phyloP scores from a whole-genome alignment of 192 early-diverging fungal genomes.

The Podila clonocystis region DNA sequence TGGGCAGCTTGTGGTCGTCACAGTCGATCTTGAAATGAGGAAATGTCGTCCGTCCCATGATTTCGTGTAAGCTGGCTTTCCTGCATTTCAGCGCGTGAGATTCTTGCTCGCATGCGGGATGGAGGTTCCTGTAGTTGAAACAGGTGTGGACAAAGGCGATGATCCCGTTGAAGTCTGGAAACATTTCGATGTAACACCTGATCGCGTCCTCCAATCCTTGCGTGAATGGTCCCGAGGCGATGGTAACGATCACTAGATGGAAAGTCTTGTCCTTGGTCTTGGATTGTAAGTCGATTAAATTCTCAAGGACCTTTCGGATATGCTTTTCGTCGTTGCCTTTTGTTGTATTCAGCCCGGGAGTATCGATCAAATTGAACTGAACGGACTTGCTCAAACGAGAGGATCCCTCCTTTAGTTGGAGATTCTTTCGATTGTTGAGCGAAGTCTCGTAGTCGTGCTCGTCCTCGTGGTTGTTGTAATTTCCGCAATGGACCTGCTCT shows the following conservation, averaged over 20 bases:
- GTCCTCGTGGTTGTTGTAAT: too few species aligned
- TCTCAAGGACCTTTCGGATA: background rate
- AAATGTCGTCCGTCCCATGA: slow-evolving; percentile 5
- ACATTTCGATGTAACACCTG: slow-evolving; percentile 10
- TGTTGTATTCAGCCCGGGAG: background rate
- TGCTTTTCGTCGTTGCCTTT: background rate
- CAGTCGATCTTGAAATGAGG: slow-evolving; percentile 18
- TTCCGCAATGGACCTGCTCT: too few species aligned
- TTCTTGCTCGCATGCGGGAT: background rate
- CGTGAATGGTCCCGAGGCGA: background rate
- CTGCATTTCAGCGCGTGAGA: background rate
- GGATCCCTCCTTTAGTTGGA: background rate
- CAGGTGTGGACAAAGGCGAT: slow-evolving; percentile 30
- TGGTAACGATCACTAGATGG: slow-evolving; percentile 10
- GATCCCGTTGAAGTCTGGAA: slow-evolving; percentile 19
- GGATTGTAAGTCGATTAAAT: too few species aligned
- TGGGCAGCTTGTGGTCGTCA: slow-evolving; percentile 1
- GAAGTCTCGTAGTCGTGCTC: slow-evolving; percentile 2
- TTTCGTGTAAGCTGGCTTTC: background rate
- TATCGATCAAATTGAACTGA: slow-evolving; percentile 1
- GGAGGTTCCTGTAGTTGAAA: slow-evolving; percentile 12
- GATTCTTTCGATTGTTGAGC: background rate
- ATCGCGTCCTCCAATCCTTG: slow-evolving; percentile 1
- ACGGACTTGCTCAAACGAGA: too few species aligned
- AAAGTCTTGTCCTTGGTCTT: background rate